phyloP scores from a whole-genome alignment of 192 early-diverging fungal genomes.

The Glomus cerebriforme region DNA sequence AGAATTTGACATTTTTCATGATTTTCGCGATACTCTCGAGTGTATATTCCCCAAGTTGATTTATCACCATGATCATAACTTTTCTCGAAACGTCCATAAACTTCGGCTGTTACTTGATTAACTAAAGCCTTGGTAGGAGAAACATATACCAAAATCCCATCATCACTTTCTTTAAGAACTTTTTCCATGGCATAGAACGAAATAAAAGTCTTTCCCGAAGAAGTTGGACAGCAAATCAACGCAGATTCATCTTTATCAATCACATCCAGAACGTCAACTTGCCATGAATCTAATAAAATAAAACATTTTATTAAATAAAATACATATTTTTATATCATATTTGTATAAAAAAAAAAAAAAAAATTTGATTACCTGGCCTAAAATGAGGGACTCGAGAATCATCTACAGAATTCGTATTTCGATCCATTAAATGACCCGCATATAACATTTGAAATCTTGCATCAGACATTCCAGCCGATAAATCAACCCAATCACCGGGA shows the following conservation, averaged over 20 bases:
- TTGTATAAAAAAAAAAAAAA: background rate
- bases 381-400: conserved; percentile 42
- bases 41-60: conserved; percentile 42
- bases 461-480: conserved; percentile 22
- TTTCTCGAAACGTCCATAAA: conserved; percentile 48
- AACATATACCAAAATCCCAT: conserved; percentile 43
- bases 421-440: conserved; percentile 40
- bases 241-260: conserved; percentile 46
- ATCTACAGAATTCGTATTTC: conserved; percentile 34
- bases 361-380: conserved; percentile 37
- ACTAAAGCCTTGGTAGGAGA: conserved; percentile 52
- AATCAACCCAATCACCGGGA: background rate
- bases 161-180: conserved; percentile 39
- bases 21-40: conserved; percentile 41
- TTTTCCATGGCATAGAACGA: conserved; percentile 54
- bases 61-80: conserved; percentile 31
- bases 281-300: conserved; percentile 36
- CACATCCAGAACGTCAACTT: conserved; percentile 40
- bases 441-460: conserved; percentile 39
- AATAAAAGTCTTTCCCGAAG: conserved; percentile 50
- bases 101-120: conserved; percentile 49
- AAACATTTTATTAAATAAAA: too few relatives aligned
- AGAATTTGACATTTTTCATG: conserved; percentile 40
- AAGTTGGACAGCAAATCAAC: conserved; percentile 47
- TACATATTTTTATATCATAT: background rate